phyloP scores from a whole-genome alignment of 2,329 filamentous ascomycete genomes.

The Aspergillus persii region DNA sequence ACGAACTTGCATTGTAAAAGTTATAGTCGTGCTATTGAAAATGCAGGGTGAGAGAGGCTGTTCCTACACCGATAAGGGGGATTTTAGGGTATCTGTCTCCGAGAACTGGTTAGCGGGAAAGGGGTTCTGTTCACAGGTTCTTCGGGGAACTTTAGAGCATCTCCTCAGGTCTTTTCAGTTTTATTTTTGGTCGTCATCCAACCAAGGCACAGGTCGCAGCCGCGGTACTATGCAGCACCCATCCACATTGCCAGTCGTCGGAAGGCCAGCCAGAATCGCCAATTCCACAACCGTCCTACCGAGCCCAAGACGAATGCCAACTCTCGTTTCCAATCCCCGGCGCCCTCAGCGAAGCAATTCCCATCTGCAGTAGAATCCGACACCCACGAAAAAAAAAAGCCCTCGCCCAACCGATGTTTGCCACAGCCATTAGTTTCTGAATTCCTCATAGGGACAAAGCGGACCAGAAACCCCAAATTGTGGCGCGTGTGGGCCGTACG shows the following conservation, averaged over 20 bases:
- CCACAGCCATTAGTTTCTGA: slow-evolving; percentile 46
- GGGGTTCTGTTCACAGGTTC: not conserved
- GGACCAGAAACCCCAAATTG: slow-evolving; percentile 41
- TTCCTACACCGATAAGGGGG: not conserved
- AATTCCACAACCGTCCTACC: not conserved
- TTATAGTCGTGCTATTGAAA: not conserved
- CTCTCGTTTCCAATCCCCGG: slow-evolving; percentile 3
- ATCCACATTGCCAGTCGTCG: slow-evolving; percentile 7
- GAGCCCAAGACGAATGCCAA: slow-evolving; percentile 2
- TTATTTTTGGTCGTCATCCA: slow-evolving; percentile 40
- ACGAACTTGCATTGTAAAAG: not conserved
- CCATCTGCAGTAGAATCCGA: slow-evolving; percentile 10
- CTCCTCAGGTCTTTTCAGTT: slow-evolving; percentile 50
- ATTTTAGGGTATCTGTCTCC: not conserved
- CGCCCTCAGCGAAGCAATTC: slow-evolving; percentile 1
- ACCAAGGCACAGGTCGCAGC: slow-evolving; percentile 23
- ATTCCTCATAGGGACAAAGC: slow-evolving; percentile 42
- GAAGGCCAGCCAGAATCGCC: slow-evolving; percentile 14
- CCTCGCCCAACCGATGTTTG: slow-evolving; percentile 26
- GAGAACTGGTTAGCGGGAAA: not conserved
- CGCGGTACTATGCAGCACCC: slow-evolving; percentile 28
- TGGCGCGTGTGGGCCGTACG: slow-evolving; percentile 21
- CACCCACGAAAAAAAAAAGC: not conserved
- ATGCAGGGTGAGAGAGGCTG: not conserved
- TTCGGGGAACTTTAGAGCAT: slow-evolving; percentile 1